Evolutionary conservation across 768 basidiomycete species (phyloP), one percentile per base, ranked within the genome.

Genomic region (Pleurotus tuoliensis): DNA sequence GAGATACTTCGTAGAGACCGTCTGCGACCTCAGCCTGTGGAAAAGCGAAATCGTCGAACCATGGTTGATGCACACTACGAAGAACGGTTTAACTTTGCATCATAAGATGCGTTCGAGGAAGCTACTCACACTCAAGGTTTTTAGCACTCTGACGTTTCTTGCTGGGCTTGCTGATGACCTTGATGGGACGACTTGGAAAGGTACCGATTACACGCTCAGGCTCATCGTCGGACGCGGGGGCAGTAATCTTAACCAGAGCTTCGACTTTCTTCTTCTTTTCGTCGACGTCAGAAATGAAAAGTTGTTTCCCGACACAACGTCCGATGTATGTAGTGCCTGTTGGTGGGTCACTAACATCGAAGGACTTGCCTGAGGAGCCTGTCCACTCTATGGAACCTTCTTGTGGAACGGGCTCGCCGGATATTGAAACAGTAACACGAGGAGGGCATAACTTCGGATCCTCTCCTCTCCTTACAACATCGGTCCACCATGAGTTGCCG

Each of bases 121-220:
- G 59, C 24, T 51, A 81, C 94, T 76, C 68, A 95, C 94, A 74
- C 69, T 97, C 92, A 15, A 93, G 81, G 64, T 92, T 94, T 79
- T 96, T 96, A 46, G 89, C 91, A 67, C 88, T 92, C 71, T 93
- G 89, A 63, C 93, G 82, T 81, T 97, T 97, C 80, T 98, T 97
- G 76, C 91, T 93, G 3, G 96, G 96, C 71, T 98, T 98, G 74
- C 90, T 93, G 73, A 98, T 98, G 65, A 98, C 92, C 71, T 94
- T 95, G 79, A 98, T 98, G n/a, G 94, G 87, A 46, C 90, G 87
- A 62, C 91, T 92, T 44, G 91, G 88, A 75, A 98, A 98, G 16
- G 84, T 82, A 18, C 95, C 95, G 62, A 98, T 85, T 37, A 93
- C 78, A 39, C 88, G 82, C 67, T 93, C 90, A 56, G 85, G 83